Evolutionary conservation across 75 land plant species (phyloP).

Genomic region (Cupressus sempervirens): DNA sequence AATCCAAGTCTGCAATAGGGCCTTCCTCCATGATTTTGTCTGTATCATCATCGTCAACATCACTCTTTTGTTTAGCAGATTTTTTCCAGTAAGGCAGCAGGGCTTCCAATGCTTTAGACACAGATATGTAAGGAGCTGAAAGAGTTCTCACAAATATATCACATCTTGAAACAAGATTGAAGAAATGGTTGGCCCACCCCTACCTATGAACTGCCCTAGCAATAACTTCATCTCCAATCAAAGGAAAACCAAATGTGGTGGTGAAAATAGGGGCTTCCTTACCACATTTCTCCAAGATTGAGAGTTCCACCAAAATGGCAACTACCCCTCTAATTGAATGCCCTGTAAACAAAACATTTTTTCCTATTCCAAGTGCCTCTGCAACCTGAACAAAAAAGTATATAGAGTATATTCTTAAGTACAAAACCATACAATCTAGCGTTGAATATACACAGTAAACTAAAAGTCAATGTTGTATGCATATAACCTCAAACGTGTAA

Average conservation of each 20-base stretch:
- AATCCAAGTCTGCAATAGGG: not conserved
- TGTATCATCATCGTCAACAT: not conserved
- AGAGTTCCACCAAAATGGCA: conserved; percentile 45
- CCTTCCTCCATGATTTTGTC: not conserved
- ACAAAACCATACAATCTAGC: not conserved
- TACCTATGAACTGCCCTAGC: conserved; percentile 40
- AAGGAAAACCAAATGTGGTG: conserved; percentile 65
- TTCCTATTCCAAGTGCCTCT: conserved; percentile 5
- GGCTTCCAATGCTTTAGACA: conserved; percentile 20
- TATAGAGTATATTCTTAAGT: too few species aligned
- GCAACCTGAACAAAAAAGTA: not conserved
- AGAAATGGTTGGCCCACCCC: conserved; percentile 40
- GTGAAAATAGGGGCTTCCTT: conserved; percentile 15
- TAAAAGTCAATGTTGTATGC: too few species aligned
- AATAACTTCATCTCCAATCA: conserved; percentile 45
- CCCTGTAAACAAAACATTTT: conserved; percentile 52
- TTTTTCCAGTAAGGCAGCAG: conserved; percentile 26
- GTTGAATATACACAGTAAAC: not conserved
- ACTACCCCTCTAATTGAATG: conserved; percentile 62
- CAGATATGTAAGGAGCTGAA: conserved; percentile 34
- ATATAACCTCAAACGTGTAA: too few species aligned
- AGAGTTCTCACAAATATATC: conserved; percentile 53
- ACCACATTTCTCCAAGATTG: conserved; percentile 18
- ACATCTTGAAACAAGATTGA: conserved; percentile 35
- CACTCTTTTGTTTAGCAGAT: not conserved